A percentile compares a stretch with the other conserved stretches of the same genome.
These are phyloP conservation scores for Tricholoma matsutake DNA, from an alignment of 768 basidiomycete genomes.

Conservation along the genomic window DNA sequence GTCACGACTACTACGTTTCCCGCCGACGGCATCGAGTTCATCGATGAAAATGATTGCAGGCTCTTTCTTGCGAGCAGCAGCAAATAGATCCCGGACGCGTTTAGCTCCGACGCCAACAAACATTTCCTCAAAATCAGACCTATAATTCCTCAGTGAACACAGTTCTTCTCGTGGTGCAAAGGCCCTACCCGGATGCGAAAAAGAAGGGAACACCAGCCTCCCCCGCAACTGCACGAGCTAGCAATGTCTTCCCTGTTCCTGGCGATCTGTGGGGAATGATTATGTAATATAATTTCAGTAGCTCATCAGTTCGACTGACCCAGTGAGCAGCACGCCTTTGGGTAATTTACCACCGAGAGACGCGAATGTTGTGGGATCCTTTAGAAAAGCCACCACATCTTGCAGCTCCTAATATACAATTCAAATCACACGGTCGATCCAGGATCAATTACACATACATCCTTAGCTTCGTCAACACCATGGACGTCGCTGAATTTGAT, in stretches of 20 bases:
- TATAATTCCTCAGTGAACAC: conserved; percentile 25
- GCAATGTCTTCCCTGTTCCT: conserved; percentile 96
- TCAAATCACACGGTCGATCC: background rate
- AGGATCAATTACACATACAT: conserved; percentile 45
- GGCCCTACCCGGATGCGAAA: conserved; percentile 82
- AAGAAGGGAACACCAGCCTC: conserved; percentile 98
- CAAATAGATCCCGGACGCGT: conserved; percentile 92
- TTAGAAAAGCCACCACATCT: conserved; percentile 94
- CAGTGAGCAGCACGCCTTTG: conserved; percentile 90
- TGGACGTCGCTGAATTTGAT: conserved; percentile 96
- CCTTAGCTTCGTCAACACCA: conserved; percentile 96
- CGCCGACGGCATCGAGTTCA: conserved; percentile 91
- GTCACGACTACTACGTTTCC: conserved; percentile 79
- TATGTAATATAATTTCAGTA: background rate
- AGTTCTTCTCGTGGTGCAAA: background rate
- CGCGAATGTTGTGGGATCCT: conserved; percentile 88
- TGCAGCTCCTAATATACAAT: conserved; percentile 67
- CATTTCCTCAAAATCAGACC: conserved; percentile 97
- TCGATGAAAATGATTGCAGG: conserved; percentile 99
- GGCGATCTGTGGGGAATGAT: conserved; percentile 46
- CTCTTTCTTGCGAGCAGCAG: conserved; percentile 88
- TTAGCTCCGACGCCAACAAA: conserved; percentile 95
- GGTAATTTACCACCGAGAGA: conserved; percentile 91
- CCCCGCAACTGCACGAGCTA: conserved; percentile 96
- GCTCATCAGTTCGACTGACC: conserved; percentile 33